Evolutionary conservation across 2,329 filamentous ascomycete genomes (phyloP), one percentile per base, ranked within the genome.

Genomic region (Verticillium longisporum): DNA sequence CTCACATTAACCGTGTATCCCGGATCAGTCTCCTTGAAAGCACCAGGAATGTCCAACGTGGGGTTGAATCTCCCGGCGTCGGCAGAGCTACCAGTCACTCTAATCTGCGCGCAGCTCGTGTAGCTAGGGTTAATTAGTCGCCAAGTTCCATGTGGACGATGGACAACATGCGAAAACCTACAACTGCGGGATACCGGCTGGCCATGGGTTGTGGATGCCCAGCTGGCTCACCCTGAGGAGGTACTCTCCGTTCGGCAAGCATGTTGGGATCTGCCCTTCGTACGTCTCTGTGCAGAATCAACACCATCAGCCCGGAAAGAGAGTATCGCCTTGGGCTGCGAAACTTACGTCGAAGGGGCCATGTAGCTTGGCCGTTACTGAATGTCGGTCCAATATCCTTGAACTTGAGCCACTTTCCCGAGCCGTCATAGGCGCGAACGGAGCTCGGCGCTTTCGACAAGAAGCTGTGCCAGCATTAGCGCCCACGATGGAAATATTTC

Each of bases 1-100:
- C 75, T 63, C 58, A 80, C 77, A 66, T 80, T 80, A 65, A 71
- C 73, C 4, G 73, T 77, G 67, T 79, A 80, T 18, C 78, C 78
- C 0, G 77, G 74, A 63, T 80, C 77, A 6, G 68, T 74, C n/a
- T 69, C 69, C 65, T 74, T 75, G 72, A 78, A 74, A 6, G 71
- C 73, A 5, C 76, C 77, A n/a, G 76, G 77, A 57, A 79, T 77
- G 66, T 68, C 68, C 34, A 69, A 71, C 1, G 72, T 74, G 36
- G 69, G 64, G 1, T 68, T 63, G 26, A 75, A 73, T 26, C 64
- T 69, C 57, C 66, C 67, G 61, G 67, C 72, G 36, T 71, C 70
- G 2, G 45, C 45, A 10, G 45, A 53, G 50, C 77, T 77, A 34
- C 77, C 78, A 1, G 72, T 71, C n/a, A 81, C 74, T 54, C 73